Evolutionary conservation across 2,329 filamentous ascomycete genomes (phyloP).

Genomic region (Hypoxylon sp.): DNA sequence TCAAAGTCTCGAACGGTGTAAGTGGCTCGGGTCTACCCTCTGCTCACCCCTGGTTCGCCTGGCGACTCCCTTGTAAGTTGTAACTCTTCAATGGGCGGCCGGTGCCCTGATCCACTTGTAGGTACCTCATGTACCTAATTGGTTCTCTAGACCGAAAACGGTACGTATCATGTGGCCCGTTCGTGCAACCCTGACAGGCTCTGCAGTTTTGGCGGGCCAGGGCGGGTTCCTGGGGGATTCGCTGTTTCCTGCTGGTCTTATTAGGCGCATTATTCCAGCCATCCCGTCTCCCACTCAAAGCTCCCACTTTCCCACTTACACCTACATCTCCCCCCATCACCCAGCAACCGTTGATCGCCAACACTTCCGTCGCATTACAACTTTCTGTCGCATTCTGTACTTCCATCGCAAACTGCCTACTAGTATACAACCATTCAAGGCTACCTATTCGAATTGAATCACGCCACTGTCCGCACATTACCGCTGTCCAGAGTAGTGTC

Average conservation of each 20-base stretch:
- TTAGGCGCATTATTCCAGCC: slow-evolving; percentile 54
- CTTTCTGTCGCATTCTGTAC: slow-evolving; percentile 20
- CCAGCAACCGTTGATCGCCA: slow-evolving; percentile 42
- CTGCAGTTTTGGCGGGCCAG: slow-evolving; percentile 20
- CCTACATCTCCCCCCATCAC: slow-evolving; percentile 30
- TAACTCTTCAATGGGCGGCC: slow-evolving; percentile 30
- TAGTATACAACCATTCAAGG: slow-evolving; percentile 8
- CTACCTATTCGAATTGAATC: slow-evolving; percentile 9
- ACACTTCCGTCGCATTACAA: slow-evolving; percentile 36
- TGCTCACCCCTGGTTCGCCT: slow-evolving; percentile 33
- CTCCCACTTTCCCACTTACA: slow-evolving; percentile 48
- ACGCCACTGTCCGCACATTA: slow-evolving; percentile 15
- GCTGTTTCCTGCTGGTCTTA: slow-evolving; percentile 46
- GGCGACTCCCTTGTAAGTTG: slow-evolving; percentile 15
- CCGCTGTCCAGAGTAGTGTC: slow-evolving; percentile 1
- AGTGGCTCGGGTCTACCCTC: slow-evolving; percentile 26
- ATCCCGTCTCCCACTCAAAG: slow-evolving; percentile 45
- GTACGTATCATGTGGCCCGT: slow-evolving; percentile 50
- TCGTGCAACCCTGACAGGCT: slow-evolving; percentile 40
- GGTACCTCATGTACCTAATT: slow-evolving; percentile 40
- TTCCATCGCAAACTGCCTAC: slow-evolving; percentile 13
- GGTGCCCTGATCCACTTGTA: slow-evolving; percentile 38
- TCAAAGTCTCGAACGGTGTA: slow-evolving; percentile 35
- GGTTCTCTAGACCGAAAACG: slow-evolving; percentile 46
- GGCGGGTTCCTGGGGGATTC: slow-evolving; percentile 30